phyloP scores from a whole-genome alignment of 2,329 filamentous ascomycete species.

The Sarocladiaceae sp. region DNA sequence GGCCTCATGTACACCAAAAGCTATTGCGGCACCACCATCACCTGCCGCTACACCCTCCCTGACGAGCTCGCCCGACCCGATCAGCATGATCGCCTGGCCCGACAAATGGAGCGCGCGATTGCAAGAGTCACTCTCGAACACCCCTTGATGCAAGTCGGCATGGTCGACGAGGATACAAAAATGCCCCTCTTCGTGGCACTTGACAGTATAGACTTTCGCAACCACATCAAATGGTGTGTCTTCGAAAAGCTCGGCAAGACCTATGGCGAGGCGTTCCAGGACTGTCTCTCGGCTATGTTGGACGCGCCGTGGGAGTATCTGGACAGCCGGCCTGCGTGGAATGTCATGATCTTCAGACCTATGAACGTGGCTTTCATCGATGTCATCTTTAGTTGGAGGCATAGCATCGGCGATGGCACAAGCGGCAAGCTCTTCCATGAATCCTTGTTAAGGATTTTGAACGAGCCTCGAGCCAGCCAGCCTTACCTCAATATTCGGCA shows the following conservation, averaged over 20 bases:
- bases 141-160: slow-evolving; percentile 17
- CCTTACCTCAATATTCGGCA: slow-evolving; percentile 1
- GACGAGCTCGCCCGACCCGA: background rate
- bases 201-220: slow-evolving; percentile 14
- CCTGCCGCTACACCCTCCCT: slow-evolving; percentile 13
- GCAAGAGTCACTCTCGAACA: slow-evolving; percentile 14
- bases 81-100: background rate
- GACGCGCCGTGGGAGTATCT: slow-evolving; percentile 15
- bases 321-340: slow-evolving; percentile 21
- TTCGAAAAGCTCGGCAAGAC: slow-evolving; percentile 1
- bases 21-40: slow-evolving; percentile 9
- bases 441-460: slow-evolving; percentile 21
- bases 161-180: slow-evolving; percentile 12
- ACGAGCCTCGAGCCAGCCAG: slow-evolving; percentile 9
- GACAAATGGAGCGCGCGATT: slow-evolving; percentile 13
- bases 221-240: slow-evolving; percentile 16
- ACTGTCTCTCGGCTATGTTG: slow-evolving; percentile 9
- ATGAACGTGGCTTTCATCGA: slow-evolving; percentile 15
- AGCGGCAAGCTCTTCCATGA: slow-evolving; percentile 25
- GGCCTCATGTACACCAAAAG: background rate
- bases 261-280: background rate
- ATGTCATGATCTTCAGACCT: slow-evolving; percentile 15
- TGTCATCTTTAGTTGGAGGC: slow-evolving; percentile 21
- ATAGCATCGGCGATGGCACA: slow-evolving; percentile 22
- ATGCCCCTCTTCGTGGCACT: slow-evolving; percentile 14